Base-by-base conservation (phyloP, 345 rosid genomes). In the Nasturtium officinale region DNA sequence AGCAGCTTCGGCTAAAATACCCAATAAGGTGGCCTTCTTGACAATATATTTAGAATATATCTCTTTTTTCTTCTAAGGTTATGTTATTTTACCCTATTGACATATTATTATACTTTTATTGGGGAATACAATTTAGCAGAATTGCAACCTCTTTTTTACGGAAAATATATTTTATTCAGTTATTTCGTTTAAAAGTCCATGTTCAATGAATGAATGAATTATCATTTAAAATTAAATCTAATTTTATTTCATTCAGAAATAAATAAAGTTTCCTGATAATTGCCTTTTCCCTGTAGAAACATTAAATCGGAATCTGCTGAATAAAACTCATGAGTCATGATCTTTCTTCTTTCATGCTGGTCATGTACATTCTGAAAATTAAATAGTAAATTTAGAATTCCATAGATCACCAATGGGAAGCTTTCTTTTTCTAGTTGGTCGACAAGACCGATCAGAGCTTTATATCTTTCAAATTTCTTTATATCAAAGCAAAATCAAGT, bases 381-480 rank as follows among this genome's bases (percentile, higher is more conserved):
- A 54, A 25, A 6, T 2, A 38, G 17, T 37, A 25, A 18, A 8
- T 11, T 4, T n/a, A 20, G 3, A n/a, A 5, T 29, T 6, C 33
- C 4, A 28, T 28, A 18, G 21, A 47, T 16, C 18, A 47, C 61
- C 33, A 52, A 29, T 37, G 5, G 7, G 26, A 50, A 1, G 10
- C 30, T n/a, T 6, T 21, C 13, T 60, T 3, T 50, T 37, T 13
- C 20, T 0, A 13, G 30, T 45, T 63, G 63, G 77, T 64, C 50
- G 65, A 55, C 42, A 46, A 55, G 16, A 54, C 1, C 26, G 30
- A 64, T 40, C 56, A 72, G n/a, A 30, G 17, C 76, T 35, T 50
- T 50, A 47, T 35, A 57, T 52, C 5, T 7, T 61, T 59, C 17
- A 21, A 3, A 10, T 46, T 23, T 48, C 58, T 52, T 51, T 72